Conservation (phyloP, 106 monocot genomes). For the Posidonia australis region DNA sequence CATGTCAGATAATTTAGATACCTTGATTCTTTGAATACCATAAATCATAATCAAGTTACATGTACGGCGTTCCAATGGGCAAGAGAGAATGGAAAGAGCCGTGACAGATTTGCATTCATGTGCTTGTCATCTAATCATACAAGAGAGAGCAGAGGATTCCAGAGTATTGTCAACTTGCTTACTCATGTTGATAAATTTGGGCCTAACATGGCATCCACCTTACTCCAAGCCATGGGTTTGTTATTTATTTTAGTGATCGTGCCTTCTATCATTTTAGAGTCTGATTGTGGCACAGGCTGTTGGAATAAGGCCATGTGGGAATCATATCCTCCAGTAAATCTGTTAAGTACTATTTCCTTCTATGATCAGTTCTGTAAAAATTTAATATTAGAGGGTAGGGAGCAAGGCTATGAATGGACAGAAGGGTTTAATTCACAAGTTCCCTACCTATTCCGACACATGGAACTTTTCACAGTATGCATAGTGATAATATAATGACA, state of each 20-base stretch:
- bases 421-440: neutral
- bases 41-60: neutral
- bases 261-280: neutral
- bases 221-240: neutral
- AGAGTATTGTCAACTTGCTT: neutral
- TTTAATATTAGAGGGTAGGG: neutral
- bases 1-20: neutral
- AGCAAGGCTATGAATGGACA: neutral
- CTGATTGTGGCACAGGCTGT: constrained; percentile 7
- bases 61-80: neutral
- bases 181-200: neutral
- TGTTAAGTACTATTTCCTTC: neutral
- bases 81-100: neutral
- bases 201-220: neutral
- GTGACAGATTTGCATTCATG: neutral
- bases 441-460: constrained; percentile 1
- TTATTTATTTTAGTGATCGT: neutral
- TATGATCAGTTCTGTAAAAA: neutral
- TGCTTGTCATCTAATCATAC: neutral
- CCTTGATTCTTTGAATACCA: too few relatives aligned
- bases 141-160: neutral
- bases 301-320: neutral
- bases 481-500: neutral
- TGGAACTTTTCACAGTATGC: neutral
- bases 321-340: neutral